Percentiles rank a stretch among this genome's conserved stretches.
Evolutionary conservation across 2,329 filamentous ascomycete species (phyloP).

Genomic region (Colletotrichum sp.): DNA sequence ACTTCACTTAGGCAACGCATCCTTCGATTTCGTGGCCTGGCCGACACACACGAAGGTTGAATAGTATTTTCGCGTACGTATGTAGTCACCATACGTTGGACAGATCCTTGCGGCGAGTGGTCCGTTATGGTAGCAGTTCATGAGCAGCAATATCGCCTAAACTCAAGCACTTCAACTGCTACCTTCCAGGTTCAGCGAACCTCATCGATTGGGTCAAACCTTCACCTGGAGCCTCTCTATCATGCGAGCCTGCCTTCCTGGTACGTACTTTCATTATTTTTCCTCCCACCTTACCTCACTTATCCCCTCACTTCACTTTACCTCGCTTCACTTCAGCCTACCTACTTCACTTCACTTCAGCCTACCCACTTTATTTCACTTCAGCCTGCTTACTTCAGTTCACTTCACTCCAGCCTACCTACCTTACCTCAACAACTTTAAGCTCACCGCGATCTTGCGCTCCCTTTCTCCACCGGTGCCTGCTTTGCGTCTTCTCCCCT

Average conservation of each 20-base stretch:
- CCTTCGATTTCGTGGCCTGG: background rate
- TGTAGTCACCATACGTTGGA: background rate
- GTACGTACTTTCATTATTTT: background rate
- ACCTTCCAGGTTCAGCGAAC: background rate
- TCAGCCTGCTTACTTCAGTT: background rate
- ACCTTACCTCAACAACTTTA: background rate
- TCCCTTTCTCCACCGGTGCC: background rate
- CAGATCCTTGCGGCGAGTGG: too few relatives aligned
- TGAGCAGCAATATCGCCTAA: background rate
- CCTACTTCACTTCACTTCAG: background rate
- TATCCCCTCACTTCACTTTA: background rate
- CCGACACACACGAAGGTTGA: background rate
- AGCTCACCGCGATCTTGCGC: background rate
- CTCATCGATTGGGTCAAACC: background rate
- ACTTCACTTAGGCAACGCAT: rapidly evolving
- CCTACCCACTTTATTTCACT: background rate
- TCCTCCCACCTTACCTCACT: background rate
- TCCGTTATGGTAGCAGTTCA: too few relatives aligned
- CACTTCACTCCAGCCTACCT: background rate
- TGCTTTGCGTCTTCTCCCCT: background rate
- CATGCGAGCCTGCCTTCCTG: background rate
- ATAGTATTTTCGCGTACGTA: background rate
- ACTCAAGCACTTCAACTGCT: background rate
- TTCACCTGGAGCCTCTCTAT: background rate
- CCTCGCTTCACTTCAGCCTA: background rate